Base-by-base conservation (phyloP, 1,284 basidiomycete species). In the Trichosporon sp. region DNA sequence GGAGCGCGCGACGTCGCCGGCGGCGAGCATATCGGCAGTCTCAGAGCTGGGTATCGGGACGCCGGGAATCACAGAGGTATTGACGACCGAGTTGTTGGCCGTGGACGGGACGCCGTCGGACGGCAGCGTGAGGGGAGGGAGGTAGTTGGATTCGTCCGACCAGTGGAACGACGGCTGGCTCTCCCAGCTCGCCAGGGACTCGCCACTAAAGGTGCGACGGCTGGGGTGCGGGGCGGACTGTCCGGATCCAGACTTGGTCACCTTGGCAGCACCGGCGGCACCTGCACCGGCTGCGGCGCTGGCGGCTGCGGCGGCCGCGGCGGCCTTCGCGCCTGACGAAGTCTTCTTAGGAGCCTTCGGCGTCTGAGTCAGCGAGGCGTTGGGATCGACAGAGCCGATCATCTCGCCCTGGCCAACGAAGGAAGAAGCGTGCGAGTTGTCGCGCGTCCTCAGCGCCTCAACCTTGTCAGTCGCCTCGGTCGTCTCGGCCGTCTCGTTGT, bases 111-210 rank as follows among this genome's bases (percentile, higher is more conserved):
- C 56, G 19, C 33, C 32, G 31, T 32, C 56, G 4, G 56, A 56
- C 2, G 49, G 49, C 25, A 54, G 25, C 6, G 49, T 27, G 6
- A 68, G 25, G 5, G 67, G 67, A 5, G 60, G 57, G 11, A 68
- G 59, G 62, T 68, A 68, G 23, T 71, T 69, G 34, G 74, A 71
- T 60, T 80, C 78, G 34, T 70, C 75, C 10, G 76, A 78, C 80
- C 80, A 81, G 54, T 75, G 74, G 72, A 81, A 79, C 3, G 75
- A 76, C 21, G 69, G 69, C 29, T 69, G 68, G 23, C 71, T 74
- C 61, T 80, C 77, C 78, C 79, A 81, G 61, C 78, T 79, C 10
- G 66, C 64, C 21, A 65, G 49, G 16, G 64, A 65, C 40, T 60
- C 36, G 46, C 59, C 59, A 29, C 40, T 57, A 54, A 54, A 54